Evolutionary conservation across 495 filamentous ascomycete species (phyloP), one percentile per base, ranked within the genome.

Genomic region (Aspergillus heteromorphus): DNA sequence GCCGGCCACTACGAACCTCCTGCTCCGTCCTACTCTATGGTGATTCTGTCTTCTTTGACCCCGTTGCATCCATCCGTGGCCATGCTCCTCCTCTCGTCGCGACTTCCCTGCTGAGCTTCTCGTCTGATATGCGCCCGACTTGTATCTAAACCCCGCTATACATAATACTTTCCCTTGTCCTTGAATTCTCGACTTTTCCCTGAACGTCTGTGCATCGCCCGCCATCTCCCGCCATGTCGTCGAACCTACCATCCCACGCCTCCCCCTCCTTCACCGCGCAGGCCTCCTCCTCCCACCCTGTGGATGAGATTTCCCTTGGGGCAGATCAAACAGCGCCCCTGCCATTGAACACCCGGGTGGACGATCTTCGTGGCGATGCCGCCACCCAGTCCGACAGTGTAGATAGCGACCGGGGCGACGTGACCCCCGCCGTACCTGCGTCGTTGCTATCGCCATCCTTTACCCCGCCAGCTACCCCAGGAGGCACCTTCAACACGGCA

Each of bases 401-500:
- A 31, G 59, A 53, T 23, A 58, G 55, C 30, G 40, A 59, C 48
- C 49, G 61, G 48, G 48, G 61, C 53, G 61, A 63, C 58, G 41
- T 62, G 13, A 73, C 74, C 23, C 66, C 76, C 42, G 65, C 72
- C 27, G 57, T 80, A 7, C 81, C 80, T 1, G 73, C 70, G 6
- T 77, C 72, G 7, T 75, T 90, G 27, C 71, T 93, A 20, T 88
- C 84, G 40, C 89, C 89, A 0, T 83, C 83, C 41, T 90, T 92
- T 68, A 92, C 89, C 18, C 89, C 89, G 6, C 88, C 88, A 17
- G 67, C 73, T n/a, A 82, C 82, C 4, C 89, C 88, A 1, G 87
- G 87, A 1, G 84, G 85, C 4, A 81, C 79, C 48, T 70, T 81
- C 40, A 83, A 80, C 6, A 79, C 8, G 60, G 79, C 49, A 72